Conservation (phyloP, 108 stramenopile species). For the Chaetoceros muelleri region DNA sequence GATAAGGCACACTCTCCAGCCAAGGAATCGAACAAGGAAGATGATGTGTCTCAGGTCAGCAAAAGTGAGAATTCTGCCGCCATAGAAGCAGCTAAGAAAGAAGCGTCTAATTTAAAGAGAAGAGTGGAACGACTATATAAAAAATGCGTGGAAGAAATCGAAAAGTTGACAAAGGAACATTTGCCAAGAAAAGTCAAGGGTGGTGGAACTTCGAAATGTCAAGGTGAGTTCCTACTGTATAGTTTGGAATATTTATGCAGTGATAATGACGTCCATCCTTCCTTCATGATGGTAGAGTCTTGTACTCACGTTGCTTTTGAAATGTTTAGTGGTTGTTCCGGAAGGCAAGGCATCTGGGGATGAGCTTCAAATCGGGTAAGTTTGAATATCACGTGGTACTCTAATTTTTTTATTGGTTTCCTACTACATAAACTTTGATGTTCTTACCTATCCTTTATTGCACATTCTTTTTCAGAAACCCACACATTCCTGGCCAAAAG, state of each 20-base stretch:
- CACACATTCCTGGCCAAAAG: slow-evolving; percentile 61
- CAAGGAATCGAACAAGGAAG: not conserved
- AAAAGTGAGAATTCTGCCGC: not conserved
- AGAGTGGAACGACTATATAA: slow-evolving; percentile 20
- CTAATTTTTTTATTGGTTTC: too few relatives aligned
- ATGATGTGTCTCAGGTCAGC: not conserved
- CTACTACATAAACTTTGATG: too few relatives aligned
- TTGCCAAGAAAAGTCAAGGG: slow-evolving; percentile 43
- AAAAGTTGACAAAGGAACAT: slow-evolving; percentile 47
- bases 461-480: slow-evolving; percentile 38
- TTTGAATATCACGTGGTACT: too few relatives aligned
- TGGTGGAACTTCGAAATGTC: slow-evolving; percentile 19
- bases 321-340: too few relatives aligned
- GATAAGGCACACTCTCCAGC: not conserved
- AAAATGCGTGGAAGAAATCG: slow-evolving; percentile 34
- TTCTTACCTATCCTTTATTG: too few relatives aligned
- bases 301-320: too few relatives aligned
- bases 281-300: too few relatives aligned
- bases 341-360: slow-evolving; percentile 63
- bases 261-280: too few relatives aligned
- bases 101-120: slow-evolving; percentile 10
- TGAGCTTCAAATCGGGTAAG: slow-evolving; percentile 52
- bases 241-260: too few relatives aligned
- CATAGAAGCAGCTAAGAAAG: slow-evolving; percentile 7
- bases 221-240: too few relatives aligned